A percentile compares a stretch with the other conserved stretches of the same genome.
phyloP scores from a whole-genome alignment of 2,329 filamentous ascomycete species.

The Aspergillus fijiensis region DNA sequence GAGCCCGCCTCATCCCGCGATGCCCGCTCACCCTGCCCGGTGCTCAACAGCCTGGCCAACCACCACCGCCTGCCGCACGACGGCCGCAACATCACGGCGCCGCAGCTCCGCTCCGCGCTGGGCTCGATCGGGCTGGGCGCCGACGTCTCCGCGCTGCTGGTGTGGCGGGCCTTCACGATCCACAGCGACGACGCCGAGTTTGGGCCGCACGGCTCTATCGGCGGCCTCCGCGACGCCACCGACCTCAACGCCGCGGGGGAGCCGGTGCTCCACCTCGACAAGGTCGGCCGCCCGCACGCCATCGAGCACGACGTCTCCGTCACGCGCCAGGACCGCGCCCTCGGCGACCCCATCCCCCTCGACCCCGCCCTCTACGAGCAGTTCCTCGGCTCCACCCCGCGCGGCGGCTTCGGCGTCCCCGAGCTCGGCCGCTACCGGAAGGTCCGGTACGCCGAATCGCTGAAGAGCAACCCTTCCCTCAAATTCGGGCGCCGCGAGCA shows the following conservation, averaged over 20 bases:
- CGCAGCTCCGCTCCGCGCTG: conserved; percentile 12
- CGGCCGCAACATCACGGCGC: conserved; percentile 16
- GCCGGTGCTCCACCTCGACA: conserved; percentile 15
- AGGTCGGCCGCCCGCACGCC: conserved; percentile 17
- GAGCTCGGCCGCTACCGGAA: conserved; percentile 14
- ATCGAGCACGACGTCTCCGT: conserved; percentile 20
- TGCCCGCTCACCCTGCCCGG: conserved; percentile 16
- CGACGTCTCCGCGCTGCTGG: conserved; percentile 6
- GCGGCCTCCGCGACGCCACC: conserved; percentile 14
- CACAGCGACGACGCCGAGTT: conserved; percentile 14
- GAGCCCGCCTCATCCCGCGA: conserved; percentile 7
- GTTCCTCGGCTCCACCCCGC: background rate
- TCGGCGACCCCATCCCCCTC: conserved; percentile 15
- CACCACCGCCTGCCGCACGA: conserved; percentile 17
- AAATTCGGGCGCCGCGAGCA: conserved; percentile 10
- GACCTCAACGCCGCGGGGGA: conserved; percentile 12
- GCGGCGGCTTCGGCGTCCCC: background rate
- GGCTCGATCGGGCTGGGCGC: conserved; percentile 12
- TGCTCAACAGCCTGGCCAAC: conserved; percentile 21
- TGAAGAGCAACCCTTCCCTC: conserved; percentile 7
- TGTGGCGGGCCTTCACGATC: conserved; percentile 12
- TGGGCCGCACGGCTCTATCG: conserved; percentile 2
- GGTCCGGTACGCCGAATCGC: conserved; percentile 11
- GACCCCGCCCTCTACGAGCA: conserved; percentile 7
- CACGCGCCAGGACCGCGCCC: conserved; percentile 17